These are phyloP conservation scores for Naganishia albida DNA, from an alignment of 1,284 basidiomycete genomes.

Conservation along the genomic window DNA sequence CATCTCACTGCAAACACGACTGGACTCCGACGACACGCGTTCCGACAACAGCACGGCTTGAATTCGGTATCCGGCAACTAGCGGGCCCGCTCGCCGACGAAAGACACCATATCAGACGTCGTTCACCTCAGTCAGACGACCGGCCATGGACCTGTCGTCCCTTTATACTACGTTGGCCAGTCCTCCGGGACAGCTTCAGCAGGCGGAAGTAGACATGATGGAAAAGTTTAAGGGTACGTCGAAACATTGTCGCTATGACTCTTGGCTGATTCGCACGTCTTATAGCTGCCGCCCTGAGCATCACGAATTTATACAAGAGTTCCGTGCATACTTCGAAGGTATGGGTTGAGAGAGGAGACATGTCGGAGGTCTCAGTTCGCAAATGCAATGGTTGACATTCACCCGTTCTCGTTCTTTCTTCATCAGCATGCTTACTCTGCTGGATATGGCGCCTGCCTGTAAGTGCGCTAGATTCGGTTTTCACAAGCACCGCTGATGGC, in stretches of 20 bases:
- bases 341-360: background rate
- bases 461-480: slow-evolving; percentile 35
- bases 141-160: slow-evolving; percentile 51
- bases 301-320: slow-evolving; percentile 54
- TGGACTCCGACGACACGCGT: background rate
- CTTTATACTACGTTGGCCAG: slow-evolving; percentile 45
- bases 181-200: slow-evolving; percentile 48
- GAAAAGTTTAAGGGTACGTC: slow-evolving; percentile 55
- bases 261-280: background rate
- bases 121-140: background rate
- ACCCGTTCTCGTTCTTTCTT: background rate
- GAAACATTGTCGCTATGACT: background rate
- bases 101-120: background rate
- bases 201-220: slow-evolving; percentile 55
- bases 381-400: background rate
- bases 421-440: slow-evolving; percentile 53
- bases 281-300: slow-evolving; percentile 53
- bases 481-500: slow-evolving; percentile 15
- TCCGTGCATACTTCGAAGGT: slow-evolving; percentile 54
- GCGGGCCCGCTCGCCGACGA: background rate
- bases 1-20: background rate
- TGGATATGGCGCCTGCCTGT: slow-evolving; percentile 53
- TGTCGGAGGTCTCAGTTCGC: background rate
- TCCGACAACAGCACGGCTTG: background rate
- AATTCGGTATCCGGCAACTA: background rate